phyloP scores from a whole-genome alignment of 2,329 filamentous ascomycete species.

The Colletotrichum trifolii region DNA sequence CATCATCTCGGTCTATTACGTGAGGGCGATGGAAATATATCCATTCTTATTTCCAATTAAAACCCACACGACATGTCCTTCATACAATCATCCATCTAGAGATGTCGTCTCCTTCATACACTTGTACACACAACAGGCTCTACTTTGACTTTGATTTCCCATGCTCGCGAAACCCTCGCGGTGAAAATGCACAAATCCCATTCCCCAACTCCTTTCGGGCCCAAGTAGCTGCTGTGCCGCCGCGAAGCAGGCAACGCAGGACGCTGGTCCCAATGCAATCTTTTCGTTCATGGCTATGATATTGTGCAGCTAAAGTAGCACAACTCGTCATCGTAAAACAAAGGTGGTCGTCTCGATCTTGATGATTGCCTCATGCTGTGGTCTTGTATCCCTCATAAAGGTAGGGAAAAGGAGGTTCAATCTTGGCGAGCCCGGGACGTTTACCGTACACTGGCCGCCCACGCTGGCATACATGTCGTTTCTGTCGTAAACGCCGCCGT shows the following conservation, averaged over 20 bases:
- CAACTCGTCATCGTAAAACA: constrained; percentile 5
- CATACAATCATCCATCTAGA: constrained; percentile 26
- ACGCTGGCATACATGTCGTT: constrained; percentile 26
- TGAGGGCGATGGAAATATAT: no score
- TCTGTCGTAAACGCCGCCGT: constrained; percentile 27
- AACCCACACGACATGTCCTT: constrained; percentile 3
- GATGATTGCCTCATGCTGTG: neutral
- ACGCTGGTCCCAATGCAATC: constrained; percentile 25
- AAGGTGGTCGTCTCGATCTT: neutral
- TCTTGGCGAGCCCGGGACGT: no score
- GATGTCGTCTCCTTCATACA: constrained; percentile 21
- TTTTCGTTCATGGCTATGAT: constrained; percentile 12
- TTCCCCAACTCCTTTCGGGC: constrained; percentile 16
- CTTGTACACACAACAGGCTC: constrained; percentile 6
- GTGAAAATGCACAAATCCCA: neutral
- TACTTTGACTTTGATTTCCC: constrained; percentile 8
- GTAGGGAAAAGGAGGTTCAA: neutral
- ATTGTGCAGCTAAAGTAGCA: constrained; percentile 6
- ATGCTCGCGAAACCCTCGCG: neutral
- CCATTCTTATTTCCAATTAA: constrained; percentile 6
- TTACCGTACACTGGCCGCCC: constrained; percentile 13
- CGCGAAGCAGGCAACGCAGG: neutral
- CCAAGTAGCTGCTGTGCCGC: neutral
- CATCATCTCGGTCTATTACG: no score
- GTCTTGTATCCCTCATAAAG: neutral